Percentiles rank a stretch among this genome's conserved stretches.
Conservation (phyloP, 148 eudicot species). For the Pouteria glomerata region DNA sequence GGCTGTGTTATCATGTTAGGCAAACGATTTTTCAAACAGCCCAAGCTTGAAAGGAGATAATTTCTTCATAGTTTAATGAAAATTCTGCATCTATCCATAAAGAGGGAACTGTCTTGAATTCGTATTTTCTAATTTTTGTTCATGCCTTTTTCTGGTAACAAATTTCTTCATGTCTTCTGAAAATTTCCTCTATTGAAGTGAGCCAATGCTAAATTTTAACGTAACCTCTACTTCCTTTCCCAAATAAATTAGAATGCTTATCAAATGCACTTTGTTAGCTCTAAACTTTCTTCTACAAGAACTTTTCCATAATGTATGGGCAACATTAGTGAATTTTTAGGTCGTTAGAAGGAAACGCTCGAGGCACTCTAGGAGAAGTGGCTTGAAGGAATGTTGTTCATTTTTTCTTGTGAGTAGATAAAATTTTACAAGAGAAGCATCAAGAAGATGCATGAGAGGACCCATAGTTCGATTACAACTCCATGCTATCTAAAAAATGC, state of each 20-base stretch:
- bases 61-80: not conserved
- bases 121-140: not conserved
- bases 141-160: not conserved
- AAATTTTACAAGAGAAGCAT: too few species aligned
- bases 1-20: not conserved
- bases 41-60: not conserved
- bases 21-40: not conserved
- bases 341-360: not conserved
- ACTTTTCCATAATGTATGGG: not conserved
- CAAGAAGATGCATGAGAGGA: too few species aligned
- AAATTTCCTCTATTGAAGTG: not conserved
- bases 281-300: not conserved
- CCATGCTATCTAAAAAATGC: too few species aligned
- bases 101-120: too few species aligned
- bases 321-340: not conserved
- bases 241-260: not conserved
- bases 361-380: too few species aligned
- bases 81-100: not conserved
- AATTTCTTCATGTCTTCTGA: not conserved
- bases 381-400: too few species aligned
- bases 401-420: too few species aligned
- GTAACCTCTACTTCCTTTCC: not conserved
- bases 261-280: not conserved
- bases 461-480: too few species aligned
- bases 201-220: not conserved